Base-by-base conservation (phyloP, 768 basidiomycete genomes). In the Leccinum subtestaceum region DNA sequence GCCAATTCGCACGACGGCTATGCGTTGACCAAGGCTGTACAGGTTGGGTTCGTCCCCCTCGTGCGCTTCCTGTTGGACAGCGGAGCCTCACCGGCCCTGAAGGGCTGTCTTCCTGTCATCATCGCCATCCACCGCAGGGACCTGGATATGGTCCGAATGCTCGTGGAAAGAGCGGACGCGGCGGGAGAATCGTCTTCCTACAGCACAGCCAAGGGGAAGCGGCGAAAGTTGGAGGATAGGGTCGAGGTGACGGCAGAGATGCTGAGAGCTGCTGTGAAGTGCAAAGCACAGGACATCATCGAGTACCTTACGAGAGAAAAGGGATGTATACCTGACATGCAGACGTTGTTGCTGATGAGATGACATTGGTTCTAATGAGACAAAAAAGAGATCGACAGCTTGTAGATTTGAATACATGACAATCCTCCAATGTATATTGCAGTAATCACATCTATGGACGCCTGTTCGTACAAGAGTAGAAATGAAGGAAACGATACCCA, bases 1-100 rank as follows among this genome's bases (percentile, higher is more conserved):
- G 67, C 80, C 12, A 84, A 95, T 70, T 83, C 89, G 8, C 79
- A 91, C 70, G 78, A 82, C 3, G 95, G 95, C 1, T 97, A 95
- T 67, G 87, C 89, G 0, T 83, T 97, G 43, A 85, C 85, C 15
- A 86, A 83, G 63, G 93, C 95, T 2, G 90, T 93, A 1, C 78
- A 86, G 38, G 84, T 82, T 0, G 76, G 77, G 21, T 87, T 87
- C 61, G 56, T 79, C 1, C 84, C 86, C 3, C 81, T 97, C 8
- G 77, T 94, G 1, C 75, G 72, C 23, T 87, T 91, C 63, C 79
- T 98, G 15, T 83, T 97, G 52, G 75, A 77, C 3, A 76, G 85
- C 19, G 88, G 85, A 3, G 94, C 92, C 0, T 87, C 87, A 11
- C 94, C 95, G 0, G 67, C 67, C 5, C 73, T 73, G 60, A 89